Evolutionary conservation across 352 stramenopile species (phyloP), one percentile per base, ranked within the genome.

Genomic region (Phytopythium helicoides): DNA sequence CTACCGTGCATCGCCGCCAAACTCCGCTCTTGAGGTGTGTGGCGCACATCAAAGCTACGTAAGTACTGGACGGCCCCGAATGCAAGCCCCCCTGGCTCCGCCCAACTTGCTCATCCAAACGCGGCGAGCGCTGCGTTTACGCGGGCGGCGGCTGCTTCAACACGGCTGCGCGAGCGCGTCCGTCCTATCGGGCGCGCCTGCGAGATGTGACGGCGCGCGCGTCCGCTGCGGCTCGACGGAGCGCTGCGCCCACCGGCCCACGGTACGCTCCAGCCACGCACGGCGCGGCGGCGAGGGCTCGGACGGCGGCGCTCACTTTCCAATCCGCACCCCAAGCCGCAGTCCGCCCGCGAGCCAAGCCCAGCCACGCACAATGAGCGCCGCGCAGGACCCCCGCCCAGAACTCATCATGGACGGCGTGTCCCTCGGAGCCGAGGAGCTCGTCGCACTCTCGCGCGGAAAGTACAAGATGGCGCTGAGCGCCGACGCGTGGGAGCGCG

Each of bases 361-460:
- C n/a, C n/a, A n/a, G n/a, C 19, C 10, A 26, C 16, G 26, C 38
- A 12, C 38, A 16, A 23, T 9, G 10, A 45, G 3, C 12, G 38
- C 7, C 38, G 3, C 25, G 23, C 52, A 19, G 22, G 11, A 49
- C 41, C 60, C 56, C 47, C 56, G 53, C 48, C 56, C 25, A 22
- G 47, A 65, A 52, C 57, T 86, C n/a, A 61, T 78, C 52, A 64
- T 91, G 37, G 81, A 91, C 54, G 81, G 81, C 51, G 69, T 77
- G 48, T 88, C 77, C 48, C 75, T 91, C 9, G 77, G 73, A 52
- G 70, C 65, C 11, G 75, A 91, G 59, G 76, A 89, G 59, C 73
- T 94, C 48, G 82, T 94, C 18, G 54, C 63, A 44, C 62, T 94
- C 28, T 88, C 76, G 50, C 84, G 81, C 48, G 76, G 84, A 48